A percentile compares a stretch with the other conserved stretches of the same genome.
Evolutionary conservation across 208 protist genomes (phyloP).

Genomic region (Vickermania ingenoplastis): DNA sequence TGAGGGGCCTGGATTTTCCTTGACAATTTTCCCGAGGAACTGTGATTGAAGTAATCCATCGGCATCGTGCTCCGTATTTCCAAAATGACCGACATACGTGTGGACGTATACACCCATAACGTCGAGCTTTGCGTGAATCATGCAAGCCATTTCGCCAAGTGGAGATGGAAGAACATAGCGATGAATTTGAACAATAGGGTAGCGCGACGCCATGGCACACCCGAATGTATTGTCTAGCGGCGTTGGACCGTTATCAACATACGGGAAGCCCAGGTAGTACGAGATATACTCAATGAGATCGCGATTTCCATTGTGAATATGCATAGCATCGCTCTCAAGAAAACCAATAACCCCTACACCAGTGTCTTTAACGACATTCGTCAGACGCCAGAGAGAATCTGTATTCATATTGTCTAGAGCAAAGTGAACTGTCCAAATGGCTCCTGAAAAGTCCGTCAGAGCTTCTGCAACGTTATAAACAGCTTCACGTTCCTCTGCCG

Average conservation of each 20-base stretch:
- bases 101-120: slow-evolving; percentile 50
- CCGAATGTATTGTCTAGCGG: slow-evolving; percentile 75
- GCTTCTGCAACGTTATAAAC: slow-evolving; percentile 55
- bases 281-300: slow-evolving; percentile 70
- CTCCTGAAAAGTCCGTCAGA: slow-evolving; percentile 64
- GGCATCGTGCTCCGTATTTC: slow-evolving; percentile 77
- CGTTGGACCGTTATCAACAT: slow-evolving; percentile 71
- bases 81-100: slow-evolving; percentile 74
- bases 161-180: slow-evolving; percentile 71
- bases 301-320: slow-evolving; percentile 55
- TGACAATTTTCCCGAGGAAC: slow-evolving; percentile 45
- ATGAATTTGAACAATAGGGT: slow-evolving; percentile 44
- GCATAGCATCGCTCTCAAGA: slow-evolving; percentile 71
- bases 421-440: slow-evolving; percentile 82
- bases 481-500: slow-evolving; percentile 14
- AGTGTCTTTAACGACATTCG: slow-evolving; percentile 24
- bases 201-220: slow-evolving; percentile 68
- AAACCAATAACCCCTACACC: slow-evolving; percentile 51
- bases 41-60: slow-evolving; percentile 80
- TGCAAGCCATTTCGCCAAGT: slow-evolving; percentile 58
- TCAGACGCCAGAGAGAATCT: slow-evolving; percentile 51
- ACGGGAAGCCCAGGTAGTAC: slow-evolving; percentile 63
- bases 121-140: slow-evolving; percentile 62
- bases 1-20: slow-evolving; percentile 41
- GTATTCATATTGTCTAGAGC: slow-evolving; percentile 68